Evolutionary conservation across 495 filamentous ascomycete genomes (phyloP), one percentile per base, ranked within the genome.

Genomic region (Lepraria neglecta): DNA sequence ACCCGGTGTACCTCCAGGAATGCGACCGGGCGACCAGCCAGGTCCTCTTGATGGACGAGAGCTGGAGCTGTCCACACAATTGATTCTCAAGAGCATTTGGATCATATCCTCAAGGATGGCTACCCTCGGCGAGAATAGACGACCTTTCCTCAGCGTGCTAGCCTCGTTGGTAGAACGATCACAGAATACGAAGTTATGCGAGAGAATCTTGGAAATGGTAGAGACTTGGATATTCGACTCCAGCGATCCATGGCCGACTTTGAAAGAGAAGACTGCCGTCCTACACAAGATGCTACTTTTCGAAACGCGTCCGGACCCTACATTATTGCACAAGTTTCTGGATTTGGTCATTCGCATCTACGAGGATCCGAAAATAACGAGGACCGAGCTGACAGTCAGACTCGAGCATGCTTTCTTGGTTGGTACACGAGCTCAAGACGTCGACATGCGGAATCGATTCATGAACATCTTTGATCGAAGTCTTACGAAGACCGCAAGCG

Each of bases 351-450:
- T 97, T 64, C 84, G 91, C 45, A 96, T 99, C 43, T 99, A 99
- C 67, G 95, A 99, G 65, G 92, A 97, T 67, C 87, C 88, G 0
- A 95, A 92, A 73, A 92, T 99, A 66, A 90, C 90, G 1, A 82
- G 92, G 52, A 96, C 95, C 0, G 95, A 99, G 72, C 79, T 99
- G 51, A 97, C 95, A 0, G 95, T 99, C 6, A 82, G 95, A 24
- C 83, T 99, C 77, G 95, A 99, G 74, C 92, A 95, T 71, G 94
- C 95, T 15, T 99, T 99, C 80, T 78, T 99, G 64, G 91, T 99
- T 56, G 95, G 95, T 42, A 92, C 91, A 3, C 77, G 95, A 71
- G 94, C 92, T 6, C 87, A 92, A 66, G 94, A 99, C 71, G 87
- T 97, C 19, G 90, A 96, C 55, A 96, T 97, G 91, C 87, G 95